A percentile compares a stretch with the other conserved stretches of the same genome.
These are phyloP conservation scores for Aurantiochytrium sp. DNA, from an alignment of 108 stramenopile genomes.

Conservation along the genomic window DNA sequence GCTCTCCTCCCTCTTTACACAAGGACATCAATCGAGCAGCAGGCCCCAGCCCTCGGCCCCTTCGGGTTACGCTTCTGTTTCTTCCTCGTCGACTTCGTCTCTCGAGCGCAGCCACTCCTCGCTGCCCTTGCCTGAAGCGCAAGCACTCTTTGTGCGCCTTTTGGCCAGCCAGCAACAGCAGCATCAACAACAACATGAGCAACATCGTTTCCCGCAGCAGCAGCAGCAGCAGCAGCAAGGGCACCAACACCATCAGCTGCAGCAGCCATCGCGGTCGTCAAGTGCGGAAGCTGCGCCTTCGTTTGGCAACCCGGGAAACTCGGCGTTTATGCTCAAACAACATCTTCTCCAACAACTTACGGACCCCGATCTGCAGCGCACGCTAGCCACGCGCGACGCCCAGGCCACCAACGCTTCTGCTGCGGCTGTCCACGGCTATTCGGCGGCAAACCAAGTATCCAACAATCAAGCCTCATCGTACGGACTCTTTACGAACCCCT, in stretches of 20 bases:
- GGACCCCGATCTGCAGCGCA: background rate
- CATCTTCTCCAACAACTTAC: background rate
- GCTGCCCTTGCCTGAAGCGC: background rate
- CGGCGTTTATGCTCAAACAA: background rate
- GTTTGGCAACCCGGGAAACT: background rate
- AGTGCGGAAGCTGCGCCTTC: background rate
- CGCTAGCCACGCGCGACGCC: background rate
- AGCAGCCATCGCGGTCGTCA: background rate
- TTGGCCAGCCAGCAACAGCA: background rate
- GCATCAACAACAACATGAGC: background rate
- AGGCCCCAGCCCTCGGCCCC: too few relatives aligned
- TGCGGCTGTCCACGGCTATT: background rate
- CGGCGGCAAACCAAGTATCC: background rate
- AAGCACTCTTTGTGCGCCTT: background rate
- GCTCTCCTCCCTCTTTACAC: background rate
- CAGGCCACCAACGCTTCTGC: background rate
- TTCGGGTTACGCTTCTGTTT: too few relatives aligned
- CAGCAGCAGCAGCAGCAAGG: background rate
- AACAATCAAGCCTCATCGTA: background rate
- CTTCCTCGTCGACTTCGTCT: too few relatives aligned
- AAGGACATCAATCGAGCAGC: background rate
- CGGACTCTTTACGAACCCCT: background rate
- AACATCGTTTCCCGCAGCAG: background rate
- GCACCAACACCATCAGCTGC: background rate
- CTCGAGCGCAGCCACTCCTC: background rate